phyloP scores from a whole-genome alignment of 805 yeast species.

The Soucietia sequanensis region DNA sequence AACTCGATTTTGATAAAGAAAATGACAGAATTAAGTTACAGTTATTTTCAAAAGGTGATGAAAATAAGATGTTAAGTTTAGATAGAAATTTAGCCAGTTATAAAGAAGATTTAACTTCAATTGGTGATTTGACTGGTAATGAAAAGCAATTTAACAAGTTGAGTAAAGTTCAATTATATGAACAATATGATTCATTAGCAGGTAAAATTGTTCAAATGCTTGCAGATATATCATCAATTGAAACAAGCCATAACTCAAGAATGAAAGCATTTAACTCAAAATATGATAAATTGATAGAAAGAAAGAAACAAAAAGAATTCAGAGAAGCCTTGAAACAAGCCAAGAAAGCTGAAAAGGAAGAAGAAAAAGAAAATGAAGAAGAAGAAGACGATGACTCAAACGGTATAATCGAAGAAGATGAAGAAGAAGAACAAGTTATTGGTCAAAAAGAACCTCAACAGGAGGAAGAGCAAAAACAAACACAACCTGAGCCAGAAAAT shows the following conservation, averaged over 20 bases:
- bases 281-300: constrained; percentile 26
- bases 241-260: constrained; percentile 29
- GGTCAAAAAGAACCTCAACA: constrained; percentile 18
- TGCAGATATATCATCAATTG: constrained; percentile 27
- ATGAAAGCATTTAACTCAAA: constrained; percentile 23
- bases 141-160: constrained; percentile 18
- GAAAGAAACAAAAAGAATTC: constrained; percentile 30
- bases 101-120: constrained; percentile 25
- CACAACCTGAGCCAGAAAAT: background rate
- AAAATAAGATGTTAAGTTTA: constrained; percentile 22
- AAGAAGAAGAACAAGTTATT: too few relatives aligned
- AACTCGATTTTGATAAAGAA: constrained; percentile 53
- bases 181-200: constrained; percentile 22
- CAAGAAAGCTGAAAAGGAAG: constrained; percentile 19
- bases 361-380: constrained; percentile 11
- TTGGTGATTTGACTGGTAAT: constrained; percentile 22
- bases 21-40: constrained; percentile 41
- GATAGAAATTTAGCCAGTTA: constrained; percentile 24
- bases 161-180: constrained; percentile 24
- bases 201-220: constrained; percentile 26
- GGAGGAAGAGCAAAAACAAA: background rate
- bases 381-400: constrained; percentile 5
- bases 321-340: constrained; percentile 31
- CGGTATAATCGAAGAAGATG: constrained; percentile 4
- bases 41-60: constrained; percentile 15